These are phyloP conservation scores for Taxillus chinensis DNA, from an alignment of 164 flowering plant genomes.

Conservation along the genomic window DNA sequence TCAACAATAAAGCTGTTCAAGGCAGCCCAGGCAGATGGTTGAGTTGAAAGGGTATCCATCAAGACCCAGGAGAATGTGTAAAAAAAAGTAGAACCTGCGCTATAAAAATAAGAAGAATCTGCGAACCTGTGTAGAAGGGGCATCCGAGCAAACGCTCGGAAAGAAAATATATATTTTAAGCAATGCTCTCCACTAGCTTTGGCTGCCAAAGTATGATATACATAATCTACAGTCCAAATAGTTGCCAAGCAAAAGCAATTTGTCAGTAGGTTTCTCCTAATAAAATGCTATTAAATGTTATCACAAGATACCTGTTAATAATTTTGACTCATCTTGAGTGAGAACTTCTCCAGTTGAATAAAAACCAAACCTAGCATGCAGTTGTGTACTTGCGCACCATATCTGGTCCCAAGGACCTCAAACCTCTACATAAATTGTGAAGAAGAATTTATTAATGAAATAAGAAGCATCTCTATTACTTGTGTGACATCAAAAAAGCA, in stretches of 20 bases:
- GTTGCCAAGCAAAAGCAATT: constrained; percentile 9
- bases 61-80: too few species aligned
- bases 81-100: too few species aligned
- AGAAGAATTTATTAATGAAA: too few species aligned
- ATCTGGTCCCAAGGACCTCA: constrained; percentile 91
- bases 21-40: too few species aligned
- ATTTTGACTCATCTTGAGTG: constrained; percentile 51
- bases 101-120: too few species aligned
- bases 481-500: too few species aligned
- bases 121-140: constrained; percentile 72
- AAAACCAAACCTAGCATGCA: constrained; percentile 55
- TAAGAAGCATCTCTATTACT: too few species aligned
- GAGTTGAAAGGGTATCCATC: too few species aligned
- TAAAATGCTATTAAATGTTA: background rate
- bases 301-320: constrained; percentile 54
- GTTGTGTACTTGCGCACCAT: constrained; percentile 61
- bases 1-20: too few species aligned
- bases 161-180: constrained; percentile 80
- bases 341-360: constrained; percentile 39
- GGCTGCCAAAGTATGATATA: constrained; percentile 83
- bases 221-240: constrained; percentile 46
- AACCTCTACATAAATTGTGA: constrained; percentile 23
- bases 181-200: constrained; percentile 97
- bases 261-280: background rate
- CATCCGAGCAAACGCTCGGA: constrained; percentile 83